Evolutionary conservation across 352 stramenopile genomes (phyloP), one percentile per base, ranked within the genome.

Genomic region (Globisporangium parvum): DNA sequence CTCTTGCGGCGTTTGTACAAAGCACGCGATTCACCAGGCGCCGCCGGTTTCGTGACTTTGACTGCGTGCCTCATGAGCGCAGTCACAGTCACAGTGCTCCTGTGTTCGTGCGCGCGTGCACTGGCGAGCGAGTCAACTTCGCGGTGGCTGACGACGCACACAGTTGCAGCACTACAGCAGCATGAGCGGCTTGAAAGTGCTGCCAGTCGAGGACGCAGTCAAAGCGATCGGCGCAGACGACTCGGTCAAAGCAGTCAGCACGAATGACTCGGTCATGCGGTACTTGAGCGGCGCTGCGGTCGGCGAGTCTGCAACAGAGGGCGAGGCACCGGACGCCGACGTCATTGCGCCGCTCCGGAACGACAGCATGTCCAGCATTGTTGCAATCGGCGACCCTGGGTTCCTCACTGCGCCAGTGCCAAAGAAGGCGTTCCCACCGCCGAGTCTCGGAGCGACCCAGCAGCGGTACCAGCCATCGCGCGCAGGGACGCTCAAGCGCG

Each of bases 131-230:
- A 31, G 26, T n/a, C 26, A 6, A 6, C 26, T 31, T 31, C 26
- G 26, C 26, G 26, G 26, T 6, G 26, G 26, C 26, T 31, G 26
- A 37, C 1, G 6, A 12, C 10, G 31, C 8, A 11, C 5, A 12
- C 31, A 12, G 6, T 37, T 37, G 31, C 31, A 37, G 35, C 20
- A 12, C 17, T 18, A 9, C 24, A 8, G 18, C 18, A 60, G 23
- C 33, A 54, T 60, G 54, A 60, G 8, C 54, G 17, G 23, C n/a
- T 48, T 62, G 49, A 62, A 57, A 23, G 51, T 64, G 45, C 37
- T 64, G 11, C 58, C 58, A 8, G 58, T 64, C 14, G 58, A 64
- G 41, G 44, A 55, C 26, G 39, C 49, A 2, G 35, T 52, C 33
- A 57, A 52, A 41, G 42, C 17, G 24, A 56, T 55, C 24, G 24